Base-by-base conservation (phyloP, 306 rosid genomes). In the Trifolium repens region DNA sequence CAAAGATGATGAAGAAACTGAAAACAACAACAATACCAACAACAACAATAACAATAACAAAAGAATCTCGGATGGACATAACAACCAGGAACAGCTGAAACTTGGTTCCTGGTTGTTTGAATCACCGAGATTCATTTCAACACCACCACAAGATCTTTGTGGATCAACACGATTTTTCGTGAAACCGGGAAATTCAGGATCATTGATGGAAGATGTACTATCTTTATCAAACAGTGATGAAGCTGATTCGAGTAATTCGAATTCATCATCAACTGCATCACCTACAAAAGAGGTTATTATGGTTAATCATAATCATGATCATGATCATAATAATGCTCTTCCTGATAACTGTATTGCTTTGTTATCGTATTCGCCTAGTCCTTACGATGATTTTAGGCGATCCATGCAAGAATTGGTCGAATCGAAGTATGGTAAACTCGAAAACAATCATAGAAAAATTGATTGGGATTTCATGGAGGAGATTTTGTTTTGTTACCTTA, bases 391-490 rank as follows among this genome's bases (percentile, higher is more conserved):
- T 1, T 89, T 93, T n/a, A 76, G 78, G 63, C 79, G 82, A 7
- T 90, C 98, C 7, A 91, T 93, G 98, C 81, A 76, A 4, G 88
- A 86, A 6, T 71, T 91, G 85, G 87, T 91, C 14, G 96, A 90
- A 54, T 67, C 69, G 1, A 84, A 81, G 1, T 68, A 14, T 8
- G 73, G 73, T 46, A 13, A 52, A 12, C 75, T 76, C 4, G 69
- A 67, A 5, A 71, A 64, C 4, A 71, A 69, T 2, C 81, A 70
- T 34, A 39, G 4, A n/a, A 9, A 84, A 4, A 69, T 81, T 2
- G 96, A 93, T 16, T 93, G 98, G 98, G 87, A 83, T 35, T 91
- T 91, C 87, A 83, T 91, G 97, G 94, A 91, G 27, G 96, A 93
- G 69, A 82, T 91, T 5, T 72, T 93, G 79, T 79, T 91, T 27